These are phyloP conservation scores for Suhomyces sp. DNA, from an alignment of 805 yeast species.

Conservation along the genomic window DNA sequence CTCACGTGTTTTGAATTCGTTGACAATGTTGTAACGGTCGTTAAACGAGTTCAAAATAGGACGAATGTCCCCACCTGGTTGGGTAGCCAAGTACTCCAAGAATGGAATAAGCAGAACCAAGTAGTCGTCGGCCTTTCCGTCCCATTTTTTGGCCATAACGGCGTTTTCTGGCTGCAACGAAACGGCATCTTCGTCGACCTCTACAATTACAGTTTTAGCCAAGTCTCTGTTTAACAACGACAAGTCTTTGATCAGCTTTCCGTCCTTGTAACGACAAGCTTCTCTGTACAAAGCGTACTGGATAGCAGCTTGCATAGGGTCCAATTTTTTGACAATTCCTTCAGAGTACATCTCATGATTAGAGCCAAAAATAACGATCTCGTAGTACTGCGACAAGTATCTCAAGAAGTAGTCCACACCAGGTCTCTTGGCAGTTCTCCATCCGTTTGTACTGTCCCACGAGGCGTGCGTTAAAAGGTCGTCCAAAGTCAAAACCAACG, in stretches of 20 bases:
- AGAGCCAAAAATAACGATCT: conserved; percentile 85
- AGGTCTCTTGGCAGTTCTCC: conserved; percentile 99
- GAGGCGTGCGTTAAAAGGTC: conserved; percentile 87
- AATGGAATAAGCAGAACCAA: conserved; percentile 83
- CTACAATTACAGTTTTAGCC: conserved; percentile 74
- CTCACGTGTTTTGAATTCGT: conserved; percentile 81
- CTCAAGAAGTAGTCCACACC: conserved; percentile 96
- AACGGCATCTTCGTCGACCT: conserved; percentile 68
- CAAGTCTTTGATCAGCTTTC: conserved; percentile 85
- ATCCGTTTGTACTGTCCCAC: conserved; percentile 89
- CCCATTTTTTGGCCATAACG: conserved; percentile 82
- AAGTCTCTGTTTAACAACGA: conserved; percentile 88
- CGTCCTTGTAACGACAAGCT: conserved; percentile 86
- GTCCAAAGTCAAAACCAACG: conserved; percentile 85
- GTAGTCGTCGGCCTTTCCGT: conserved; percentile 77
- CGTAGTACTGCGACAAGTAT: conserved; percentile 92
- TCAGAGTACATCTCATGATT: conserved; percentile 85
- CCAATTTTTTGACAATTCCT: conserved; percentile 79
- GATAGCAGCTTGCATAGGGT: conserved; percentile 87
- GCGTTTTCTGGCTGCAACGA: conserved; percentile 92
- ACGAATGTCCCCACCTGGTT: conserved; percentile 81
- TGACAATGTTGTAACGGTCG: conserved; percentile 64
- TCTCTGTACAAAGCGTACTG: conserved; percentile 87
- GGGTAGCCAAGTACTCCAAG: conserved; percentile 91
- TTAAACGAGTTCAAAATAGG: conserved; percentile 75